A percentile compares a stretch with the other conserved stretches of the same genome.
These are phyloP conservation scores for Austroboletus eburneus DNA, from an alignment of 768 basidiomycete genomes.

Conservation along the genomic window DNA sequence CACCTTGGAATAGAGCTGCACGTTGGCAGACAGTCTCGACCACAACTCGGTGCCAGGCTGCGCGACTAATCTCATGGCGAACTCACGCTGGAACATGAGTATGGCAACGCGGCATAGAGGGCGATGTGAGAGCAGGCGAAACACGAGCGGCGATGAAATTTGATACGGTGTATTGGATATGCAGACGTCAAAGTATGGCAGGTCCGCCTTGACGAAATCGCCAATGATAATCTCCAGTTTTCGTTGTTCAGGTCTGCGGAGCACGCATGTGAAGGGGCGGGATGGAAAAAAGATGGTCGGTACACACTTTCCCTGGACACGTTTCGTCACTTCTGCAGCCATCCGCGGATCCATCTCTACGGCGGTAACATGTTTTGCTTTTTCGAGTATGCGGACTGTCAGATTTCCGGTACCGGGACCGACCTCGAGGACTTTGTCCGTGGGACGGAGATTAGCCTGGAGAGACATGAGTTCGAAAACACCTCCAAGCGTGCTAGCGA, in stretches of 20 bases:
- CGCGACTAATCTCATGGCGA: slow-evolving; percentile 88
- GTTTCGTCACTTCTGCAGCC: slow-evolving; percentile 96
- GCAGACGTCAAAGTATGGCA: slow-evolving; percentile 98
- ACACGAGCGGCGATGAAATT: slow-evolving; percentile 96
- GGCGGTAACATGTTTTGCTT: slow-evolving; percentile 88
- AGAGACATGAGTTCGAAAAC: slow-evolving; percentile 1
- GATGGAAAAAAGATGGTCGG: background rate
- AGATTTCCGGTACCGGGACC: slow-evolving; percentile 98
- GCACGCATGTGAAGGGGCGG: too few relatives aligned
- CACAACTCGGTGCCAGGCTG: slow-evolving; percentile 79
- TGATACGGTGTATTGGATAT: slow-evolving; percentile 99
- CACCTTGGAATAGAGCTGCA: slow-evolving; percentile 95
- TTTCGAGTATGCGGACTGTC: slow-evolving; percentile 89
- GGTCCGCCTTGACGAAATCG: slow-evolving; percentile 96
- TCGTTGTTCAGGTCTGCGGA: slow-evolving; percentile 86
- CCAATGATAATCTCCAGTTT: slow-evolving; percentile 95
- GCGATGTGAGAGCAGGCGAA: slow-evolving; percentile 93
- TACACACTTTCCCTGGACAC: slow-evolving; percentile 96
- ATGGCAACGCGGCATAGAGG: slow-evolving; percentile 92
- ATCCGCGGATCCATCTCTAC: slow-evolving; percentile 98
- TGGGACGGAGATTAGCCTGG: slow-evolving; percentile 87
- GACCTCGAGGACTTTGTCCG: slow-evolving; percentile 95
- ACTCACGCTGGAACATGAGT: slow-evolving; percentile 99
- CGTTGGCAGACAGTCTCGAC: slow-evolving; percentile 94
- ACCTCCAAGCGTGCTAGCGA: background rate